Evolutionary conservation across 257 asterid species (phyloP), one percentile per base, ranked within the genome.

Genomic region (Petunia axillaris): DNA sequence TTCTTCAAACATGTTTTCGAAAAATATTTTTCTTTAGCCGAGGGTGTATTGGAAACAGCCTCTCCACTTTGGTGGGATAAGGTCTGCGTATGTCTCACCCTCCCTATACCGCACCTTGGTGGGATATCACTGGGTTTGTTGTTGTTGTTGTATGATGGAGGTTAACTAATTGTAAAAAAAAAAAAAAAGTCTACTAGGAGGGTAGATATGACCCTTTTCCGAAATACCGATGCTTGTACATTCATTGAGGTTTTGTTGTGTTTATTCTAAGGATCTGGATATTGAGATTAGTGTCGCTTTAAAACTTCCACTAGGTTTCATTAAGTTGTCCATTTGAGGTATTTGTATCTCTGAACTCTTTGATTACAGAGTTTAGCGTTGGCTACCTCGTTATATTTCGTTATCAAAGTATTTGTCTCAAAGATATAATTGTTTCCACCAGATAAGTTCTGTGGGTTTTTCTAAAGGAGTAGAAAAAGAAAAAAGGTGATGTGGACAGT

Each of bases 191-290:
- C 25, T 25, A 25, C 25, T 25, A 25, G 25, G 25, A 25, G 25
- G 25, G 25, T 25, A 25, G 25, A 25, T 25, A 25, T 25, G 25
- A 25, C 25, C 25, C 25, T 25, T 25, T 25, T 25, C 25, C 25
- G 25, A 25, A 25, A 25, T 43, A 16, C 76, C 14, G 44, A 68
- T 68, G 76, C 76, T 16, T 16, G 16, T 44, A 35, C 44, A 68
- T 68, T 4, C 57, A 53, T 68, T 16, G 76, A 68, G 7, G 38
- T 16, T 40, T 40, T 44, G 10, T 25, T 14, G 44, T 68, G 25
- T 68, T 57, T 36, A 36, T 73, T 50, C 48, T 50, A 50, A 73
- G 63, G 78, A 73, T 73, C 63, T 73, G 46, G 78, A 11, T 52
- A 48, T 10, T 73, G 48, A 73, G 63, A 48, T 73, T 7, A 35